phyloP scores from a whole-genome alignment of 2,329 filamentous ascomycete species.

The Penicillium concentricum region DNA sequence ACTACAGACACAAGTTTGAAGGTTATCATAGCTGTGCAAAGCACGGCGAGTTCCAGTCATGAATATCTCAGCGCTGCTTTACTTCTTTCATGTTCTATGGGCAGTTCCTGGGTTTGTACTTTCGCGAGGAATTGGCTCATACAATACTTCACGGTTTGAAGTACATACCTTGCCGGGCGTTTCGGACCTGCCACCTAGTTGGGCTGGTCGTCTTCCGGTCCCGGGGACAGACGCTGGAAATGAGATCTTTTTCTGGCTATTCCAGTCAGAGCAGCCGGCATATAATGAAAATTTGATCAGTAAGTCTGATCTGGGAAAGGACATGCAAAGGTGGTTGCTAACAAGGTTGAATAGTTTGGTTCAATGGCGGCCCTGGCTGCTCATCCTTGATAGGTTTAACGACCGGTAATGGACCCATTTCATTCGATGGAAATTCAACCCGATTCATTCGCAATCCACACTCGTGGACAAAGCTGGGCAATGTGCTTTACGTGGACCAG shows the following conservation, averaged over 20 bases:
- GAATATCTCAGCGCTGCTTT: conserved; percentile 22
- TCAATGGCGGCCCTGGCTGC: conserved; percentile 40
- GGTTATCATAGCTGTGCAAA: background rate
- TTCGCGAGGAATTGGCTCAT: background rate
- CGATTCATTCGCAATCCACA: conserved; percentile 24
- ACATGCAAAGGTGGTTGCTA: background rate
- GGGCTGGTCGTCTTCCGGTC: conserved; percentile 36
- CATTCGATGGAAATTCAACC: conserved; percentile 31
- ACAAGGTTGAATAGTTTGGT: conserved; percentile 31
- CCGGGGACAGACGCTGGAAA: conserved; percentile 29
- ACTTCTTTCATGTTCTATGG: conserved; percentile 23
- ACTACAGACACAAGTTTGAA: background rate
- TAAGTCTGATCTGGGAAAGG: conserved; percentile 13
- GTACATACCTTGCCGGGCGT: conserved; percentile 31
- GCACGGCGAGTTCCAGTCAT: conserved; percentile 10
- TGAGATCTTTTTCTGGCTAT: conserved; percentile 40
- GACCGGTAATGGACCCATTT: conserved; percentile 36
- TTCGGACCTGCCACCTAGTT: conserved; percentile 31
- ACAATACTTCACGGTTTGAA: conserved; percentile 24
- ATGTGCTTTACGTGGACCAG: conserved; percentile 40
- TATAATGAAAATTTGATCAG: conserved; percentile 38
- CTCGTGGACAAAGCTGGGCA: conserved; percentile 34
- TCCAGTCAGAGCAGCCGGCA: conserved; percentile 29
- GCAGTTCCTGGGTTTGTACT: conserved; percentile 13
- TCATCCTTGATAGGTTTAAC: conserved; percentile 35